These are phyloP conservation scores for Coniochaeta hoffmannii DNA, from an alignment of 2,329 filamentous ascomycete genomes.

Conservation along the genomic window DNA sequence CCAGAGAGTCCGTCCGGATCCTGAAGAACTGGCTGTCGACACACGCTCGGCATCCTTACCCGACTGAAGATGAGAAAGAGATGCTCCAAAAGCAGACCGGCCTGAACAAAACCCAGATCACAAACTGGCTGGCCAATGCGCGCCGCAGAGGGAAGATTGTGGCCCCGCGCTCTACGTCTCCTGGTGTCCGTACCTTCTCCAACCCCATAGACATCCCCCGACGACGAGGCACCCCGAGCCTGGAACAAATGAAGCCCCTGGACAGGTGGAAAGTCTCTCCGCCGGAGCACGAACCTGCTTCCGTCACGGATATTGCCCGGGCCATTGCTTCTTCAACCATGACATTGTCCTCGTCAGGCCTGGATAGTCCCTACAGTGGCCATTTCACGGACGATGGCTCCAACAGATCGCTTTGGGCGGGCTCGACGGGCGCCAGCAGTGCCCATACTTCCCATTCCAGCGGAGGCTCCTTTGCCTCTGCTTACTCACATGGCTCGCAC, in stretches of 20 bases:
- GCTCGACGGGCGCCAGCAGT: conserved; percentile 50
- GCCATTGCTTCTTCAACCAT: conserved; percentile 48
- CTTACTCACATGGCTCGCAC: conserved; percentile 50
- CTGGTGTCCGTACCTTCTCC: conserved; percentile 53
- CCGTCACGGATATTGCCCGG: conserved; percentile 49
- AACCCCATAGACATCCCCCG: conserved; percentile 69
- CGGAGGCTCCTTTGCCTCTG: conserved; percentile 49
- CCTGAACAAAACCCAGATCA: conserved; percentile 75
- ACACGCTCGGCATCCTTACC: conserved; percentile 78
- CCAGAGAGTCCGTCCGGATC: conserved; percentile 69
- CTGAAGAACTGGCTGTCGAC: conserved; percentile 79
- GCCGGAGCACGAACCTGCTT: conserved; percentile 53
- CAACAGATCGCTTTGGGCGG: conserved; percentile 47
- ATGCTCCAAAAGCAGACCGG: conserved; percentile 71
- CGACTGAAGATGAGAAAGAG: conserved; percentile 80
- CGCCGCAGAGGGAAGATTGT: conserved; percentile 74
- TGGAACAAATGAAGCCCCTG: conserved; percentile 46
- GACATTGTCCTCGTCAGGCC: conserved; percentile 39
- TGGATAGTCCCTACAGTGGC: conserved; percentile 49
- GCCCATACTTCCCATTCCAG: conserved; percentile 55
- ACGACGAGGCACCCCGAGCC: conserved; percentile 45
- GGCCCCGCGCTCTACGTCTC: conserved; percentile 59
- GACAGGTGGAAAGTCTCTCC: conserved; percentile 54
- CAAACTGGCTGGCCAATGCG: conserved; percentile 89
- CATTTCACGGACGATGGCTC: conserved; percentile 56